phyloP scores from a whole-genome alignment of 306 rosid genomes.

The Trifolium dubium region DNA sequence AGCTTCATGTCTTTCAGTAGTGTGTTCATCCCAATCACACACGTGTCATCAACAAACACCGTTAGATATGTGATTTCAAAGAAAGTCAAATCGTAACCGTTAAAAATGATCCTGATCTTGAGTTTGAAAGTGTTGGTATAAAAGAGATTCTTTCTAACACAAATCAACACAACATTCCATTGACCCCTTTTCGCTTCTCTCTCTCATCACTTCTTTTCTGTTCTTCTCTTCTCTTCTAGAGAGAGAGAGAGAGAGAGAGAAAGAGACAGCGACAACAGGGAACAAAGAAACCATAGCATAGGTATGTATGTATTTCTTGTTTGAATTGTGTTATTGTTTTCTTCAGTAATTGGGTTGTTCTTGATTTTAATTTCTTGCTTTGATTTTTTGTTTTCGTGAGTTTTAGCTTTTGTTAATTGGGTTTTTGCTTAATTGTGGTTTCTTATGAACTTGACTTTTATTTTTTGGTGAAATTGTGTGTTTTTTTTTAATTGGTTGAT shows the following conservation, averaged over 20 bases:
- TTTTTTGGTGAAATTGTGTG: no score
- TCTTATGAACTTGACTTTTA: not conserved
- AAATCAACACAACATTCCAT: conserved; percentile 24
- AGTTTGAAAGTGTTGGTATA: conserved; percentile 26
- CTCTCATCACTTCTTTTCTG: conserved; percentile 30
- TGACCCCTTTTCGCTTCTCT: conserved; percentile 43
- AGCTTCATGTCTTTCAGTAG: conserved; percentile 2
- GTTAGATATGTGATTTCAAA: not conserved
- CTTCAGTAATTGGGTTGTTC: not conserved
- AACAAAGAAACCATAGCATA: not conserved
- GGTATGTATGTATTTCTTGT: not conserved
- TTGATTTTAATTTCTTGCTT: conserved; percentile 1
- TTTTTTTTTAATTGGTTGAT: not conserved
- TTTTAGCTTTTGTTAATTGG: not conserved
- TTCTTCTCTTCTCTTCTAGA: not conserved
- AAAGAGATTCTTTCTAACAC: conserved; percentile 16
- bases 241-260: conserved; percentile 39
- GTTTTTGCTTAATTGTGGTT: not conserved
- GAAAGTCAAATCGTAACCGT: conserved; percentile 7
- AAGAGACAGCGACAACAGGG: not conserved
- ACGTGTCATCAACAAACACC: not conserved
- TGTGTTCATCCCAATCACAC: not conserved
- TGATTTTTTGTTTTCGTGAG: not conserved
- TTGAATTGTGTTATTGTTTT: conserved; percentile 3
- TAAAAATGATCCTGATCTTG: conserved; percentile 2